Evolutionary conservation across 2,329 filamentous ascomycete species (phyloP), one percentile per base, ranked within the genome.

Genomic region (Eutypa lata): DNA sequence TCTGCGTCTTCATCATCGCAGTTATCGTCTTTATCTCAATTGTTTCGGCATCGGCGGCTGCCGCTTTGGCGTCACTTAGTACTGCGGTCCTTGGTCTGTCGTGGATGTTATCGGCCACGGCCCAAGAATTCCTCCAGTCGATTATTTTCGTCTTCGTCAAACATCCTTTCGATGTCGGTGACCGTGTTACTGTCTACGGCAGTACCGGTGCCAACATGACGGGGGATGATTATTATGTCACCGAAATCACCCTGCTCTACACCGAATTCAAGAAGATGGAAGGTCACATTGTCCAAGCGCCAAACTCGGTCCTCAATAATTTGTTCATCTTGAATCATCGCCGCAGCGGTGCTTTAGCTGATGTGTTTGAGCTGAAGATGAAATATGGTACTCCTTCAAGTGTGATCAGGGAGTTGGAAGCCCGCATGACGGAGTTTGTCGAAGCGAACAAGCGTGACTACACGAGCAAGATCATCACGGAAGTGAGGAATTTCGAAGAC

Each of bases 221-320:
- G 35, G 92, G 92, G 45, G 93, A 97, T 62, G 93, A 97, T 64
- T 97, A 96, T 72, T 97, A 96, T 60, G 92, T 97, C 50, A 96
- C 95, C 51, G 90, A 96, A 66, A 95, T 97, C 51, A 89, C 91
- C 1, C 79, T 97, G 1, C 80, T 97, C 16, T 97, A 94, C 69
- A 97, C 93, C 14, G 93, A 97, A 66, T 97, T 97, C 77, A 97
- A 97, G 79, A 97, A 97, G 77, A 93, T 97, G 89, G 88, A 97
- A 71, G 93, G 93, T 2, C 92, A 97, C 63, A 88, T 97, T 22
- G 93, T 97, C 0, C 93, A 97, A 71, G 93, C 93, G 1, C 93
- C 93, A 11, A 97, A 97, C 79, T 95, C 89, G 53, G 86, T 96
- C 37, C 81, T 97, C 51, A 97, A 97, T 72, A 91, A 84, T 0